Evolutionary conservation across 2,329 filamentous ascomycete species (phyloP).

Genomic region (Ascocoryne sarcoides): DNA sequence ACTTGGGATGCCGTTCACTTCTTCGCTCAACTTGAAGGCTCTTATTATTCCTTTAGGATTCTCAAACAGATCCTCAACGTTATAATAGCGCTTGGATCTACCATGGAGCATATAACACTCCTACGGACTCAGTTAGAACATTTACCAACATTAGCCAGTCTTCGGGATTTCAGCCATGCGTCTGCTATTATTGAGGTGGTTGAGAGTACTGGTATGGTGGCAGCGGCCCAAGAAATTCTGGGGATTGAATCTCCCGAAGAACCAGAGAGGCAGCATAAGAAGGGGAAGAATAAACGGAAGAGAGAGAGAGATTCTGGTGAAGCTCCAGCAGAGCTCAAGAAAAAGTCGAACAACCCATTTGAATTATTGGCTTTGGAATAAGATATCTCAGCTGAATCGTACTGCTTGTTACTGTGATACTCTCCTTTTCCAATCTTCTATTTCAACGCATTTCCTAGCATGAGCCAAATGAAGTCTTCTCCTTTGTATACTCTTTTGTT

Average conservation of each 20-base stretch:
- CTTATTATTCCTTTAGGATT: conserved; percentile 28
- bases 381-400: no score
- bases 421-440: no score
- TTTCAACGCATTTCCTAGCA: no score
- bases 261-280: not conserved
- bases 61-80: conserved; percentile 25
- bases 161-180: conserved; percentile 9
- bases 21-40: conserved; percentile 25
- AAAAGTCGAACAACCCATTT: conserved; percentile 19
- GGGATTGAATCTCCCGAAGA: conserved; percentile 4
- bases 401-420: no score
- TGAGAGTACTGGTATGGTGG: conserved; percentile 6
- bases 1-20: conserved; percentile 28
- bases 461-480: no score
- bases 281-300: conserved; percentile 1
- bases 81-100: conserved; percentile 3
- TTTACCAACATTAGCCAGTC: conserved; percentile 17
- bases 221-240: conserved; percentile 6
- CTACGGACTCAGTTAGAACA: conserved; percentile 14
- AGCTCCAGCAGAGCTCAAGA: not conserved
- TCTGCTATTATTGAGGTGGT: not conserved
- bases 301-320: conserved; percentile 11
- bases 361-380: conserved; percentile 15
- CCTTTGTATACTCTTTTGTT: no score
- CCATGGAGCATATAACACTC: conserved; percentile 7